Evolutionary conservation across 352 stramenopile species (phyloP), one percentile per base, ranked within the genome.

Genomic region (Phytopythium vexans): DNA sequence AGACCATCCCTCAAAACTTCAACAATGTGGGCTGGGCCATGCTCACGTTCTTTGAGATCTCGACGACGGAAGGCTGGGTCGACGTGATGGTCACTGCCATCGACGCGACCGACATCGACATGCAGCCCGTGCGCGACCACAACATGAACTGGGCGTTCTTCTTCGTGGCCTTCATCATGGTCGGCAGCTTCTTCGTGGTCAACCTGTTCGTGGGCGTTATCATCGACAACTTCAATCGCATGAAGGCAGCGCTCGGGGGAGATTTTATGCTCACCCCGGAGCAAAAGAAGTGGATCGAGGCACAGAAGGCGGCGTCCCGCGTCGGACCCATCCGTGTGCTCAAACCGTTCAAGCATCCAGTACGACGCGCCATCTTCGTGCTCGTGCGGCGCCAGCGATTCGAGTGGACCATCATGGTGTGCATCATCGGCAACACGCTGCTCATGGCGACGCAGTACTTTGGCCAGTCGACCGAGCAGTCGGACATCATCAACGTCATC

Each of bases 181-280:
- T 98, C 16, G 86, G 92, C 12, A 87, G 88, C 48, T 98, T 97
- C 55, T 97, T 98, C 49, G 85, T 97, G 4, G 86, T 98, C 31
- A 97, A 98, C 38, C 68, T 98, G 0, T 98, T 98, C 53, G 83
- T 97, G 0, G 92, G 92, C 7, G 87, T 98, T 7, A 96, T 98
- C 55, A 96, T 97, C 44, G 92, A 98, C 52, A 97, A 97, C 50
- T 98, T 98, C 56, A 96, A 96, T 44, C 74, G 83, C 33, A 95
- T 95, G 88, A 97, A 95, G 39, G 71, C 63, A 2, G 70, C 75
- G 2, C 50, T 95, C 4, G 83, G 82, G 6, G 83, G 77, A 3
- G 75, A 92, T 35, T 85, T 80, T 41, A 66, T 94, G 56, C 71
- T 98, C 47, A 97, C 92, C 3, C 76, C 88, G 2, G 83, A 97